phyloP scores from a whole-genome alignment of 164 flowering plant genomes.

The Euptelea pleiosperma region DNA sequence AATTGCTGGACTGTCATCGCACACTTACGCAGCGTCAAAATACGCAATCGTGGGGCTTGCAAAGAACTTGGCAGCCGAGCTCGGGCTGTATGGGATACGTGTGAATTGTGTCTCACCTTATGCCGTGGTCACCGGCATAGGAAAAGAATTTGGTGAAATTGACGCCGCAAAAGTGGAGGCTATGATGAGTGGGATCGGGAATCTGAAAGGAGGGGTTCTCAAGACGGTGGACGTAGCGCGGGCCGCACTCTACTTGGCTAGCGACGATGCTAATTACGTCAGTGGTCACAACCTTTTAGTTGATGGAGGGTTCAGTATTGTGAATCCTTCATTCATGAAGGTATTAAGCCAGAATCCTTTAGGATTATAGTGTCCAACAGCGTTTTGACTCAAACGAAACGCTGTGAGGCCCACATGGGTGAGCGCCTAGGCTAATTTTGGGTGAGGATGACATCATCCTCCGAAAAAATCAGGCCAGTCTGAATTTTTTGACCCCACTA shows the following conservation, averaged over 20 bases:
- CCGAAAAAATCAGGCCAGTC: too few species aligned
- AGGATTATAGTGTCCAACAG: too few species aligned
- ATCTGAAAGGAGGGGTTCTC: constrained; percentile 13
- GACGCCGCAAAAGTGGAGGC: constrained; percentile 6
- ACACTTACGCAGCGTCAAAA: constrained; percentile 33
- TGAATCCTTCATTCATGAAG: constrained; percentile 18
- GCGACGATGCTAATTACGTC: constrained; percentile 24
- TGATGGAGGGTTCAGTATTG: constrained; percentile 23
- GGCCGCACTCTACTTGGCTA: constrained; percentile 22
- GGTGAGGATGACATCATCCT: too few species aligned
- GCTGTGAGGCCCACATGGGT: too few species aligned
- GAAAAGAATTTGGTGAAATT: neutral
- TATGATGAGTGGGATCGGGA: constrained; percentile 4
- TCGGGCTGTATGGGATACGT: constrained; percentile 45
- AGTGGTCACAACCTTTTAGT: constrained; percentile 24
- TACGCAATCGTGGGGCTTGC: constrained; percentile 32
- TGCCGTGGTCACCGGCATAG: constrained; percentile 20
- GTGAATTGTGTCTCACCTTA: constrained; percentile 50
- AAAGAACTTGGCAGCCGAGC: constrained; percentile 37
- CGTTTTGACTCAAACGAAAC: too few species aligned
- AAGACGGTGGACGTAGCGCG: constrained; percentile 13
- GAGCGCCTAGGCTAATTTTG: too few species aligned
- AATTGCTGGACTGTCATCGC: constrained; percentile 12
- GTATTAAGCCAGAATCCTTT: too few species aligned
- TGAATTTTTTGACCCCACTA: too few species aligned